Conservation (phyloP, 257 asterid genomes). For the Ligustrum vulgare region DNA sequence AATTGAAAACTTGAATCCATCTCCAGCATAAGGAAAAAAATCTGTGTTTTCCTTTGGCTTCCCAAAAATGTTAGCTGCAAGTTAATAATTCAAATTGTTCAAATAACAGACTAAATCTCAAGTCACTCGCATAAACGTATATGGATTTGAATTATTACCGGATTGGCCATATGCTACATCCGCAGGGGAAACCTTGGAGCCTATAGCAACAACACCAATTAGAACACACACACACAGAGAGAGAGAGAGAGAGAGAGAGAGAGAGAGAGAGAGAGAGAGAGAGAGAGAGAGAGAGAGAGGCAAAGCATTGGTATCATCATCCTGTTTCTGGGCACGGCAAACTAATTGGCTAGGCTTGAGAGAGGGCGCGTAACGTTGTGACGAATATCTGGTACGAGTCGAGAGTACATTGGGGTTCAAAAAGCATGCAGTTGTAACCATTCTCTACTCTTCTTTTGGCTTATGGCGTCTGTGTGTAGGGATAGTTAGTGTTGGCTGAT, state of each 20-base stretch:
- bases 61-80: conserved; percentile 71
- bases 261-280: too few species aligned
- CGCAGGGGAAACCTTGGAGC: conserved; percentile 53
- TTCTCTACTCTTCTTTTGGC: neutral
- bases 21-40: conserved; percentile 44
- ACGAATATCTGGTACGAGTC: conserved; percentile 29
- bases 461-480: neutral
- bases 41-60: conserved; percentile 70
- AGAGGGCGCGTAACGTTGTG: conserved; percentile 20
- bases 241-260: too few species aligned
- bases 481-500: neutral
- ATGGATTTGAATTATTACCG: conserved; percentile 26
- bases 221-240: too few species aligned
- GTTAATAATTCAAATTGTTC: neutral
- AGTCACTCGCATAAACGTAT: neutral
- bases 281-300: conserved; percentile 45
- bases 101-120: neutral
- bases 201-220: conserved; percentile 47
- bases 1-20: conserved; percentile 57
- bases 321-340: conserved; percentile 46
- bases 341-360: conserved; percentile 36
- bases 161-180: conserved; percentile 62
- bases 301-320: conserved; percentile 18
- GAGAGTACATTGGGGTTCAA: conserved; percentile 45
- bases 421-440: conserved; percentile 51